Conservation (phyloP, 2,329 filamentous ascomycete genomes). For the Neoscytalidium dimidiatum region DNA sequence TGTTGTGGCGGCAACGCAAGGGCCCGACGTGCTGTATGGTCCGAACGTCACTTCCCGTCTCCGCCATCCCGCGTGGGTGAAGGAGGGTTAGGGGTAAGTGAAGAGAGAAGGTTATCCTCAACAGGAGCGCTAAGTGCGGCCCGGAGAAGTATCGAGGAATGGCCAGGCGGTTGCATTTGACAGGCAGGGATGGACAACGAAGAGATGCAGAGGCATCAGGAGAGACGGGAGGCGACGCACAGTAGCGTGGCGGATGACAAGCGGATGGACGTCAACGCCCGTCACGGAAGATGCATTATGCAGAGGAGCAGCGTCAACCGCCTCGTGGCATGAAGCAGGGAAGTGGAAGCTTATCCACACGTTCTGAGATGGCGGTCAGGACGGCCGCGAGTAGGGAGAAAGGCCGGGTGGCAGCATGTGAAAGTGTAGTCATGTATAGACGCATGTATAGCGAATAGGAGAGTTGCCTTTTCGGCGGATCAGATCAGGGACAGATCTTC, state of each 20-base stretch:
- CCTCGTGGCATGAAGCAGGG: conserved; percentile 1
- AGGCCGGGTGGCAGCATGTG: conserved; percentile 1
- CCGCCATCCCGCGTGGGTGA: background rate
- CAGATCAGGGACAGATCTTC: background rate
- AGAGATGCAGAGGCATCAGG: background rate
- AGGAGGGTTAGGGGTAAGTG: background rate
- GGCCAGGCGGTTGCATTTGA: background rate
- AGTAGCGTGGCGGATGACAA: background rate
- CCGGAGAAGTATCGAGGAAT: background rate
- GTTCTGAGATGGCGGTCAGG: conserved; percentile 1
- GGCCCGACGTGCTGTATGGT: background rate
- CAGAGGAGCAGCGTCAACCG: background rate
- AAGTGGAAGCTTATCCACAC: background rate
- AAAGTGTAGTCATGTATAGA: background rate
- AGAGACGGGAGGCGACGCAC: background rate
- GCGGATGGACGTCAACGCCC: background rate
- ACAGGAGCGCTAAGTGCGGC: background rate
- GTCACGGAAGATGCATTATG: background rate
- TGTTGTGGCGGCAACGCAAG: background rate
- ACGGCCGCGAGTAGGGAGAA: background rate
- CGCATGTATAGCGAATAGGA: background rate
- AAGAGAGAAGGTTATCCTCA: background rate
- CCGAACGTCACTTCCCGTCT: background rate
- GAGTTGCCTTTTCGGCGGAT: background rate
- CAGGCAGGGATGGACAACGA: too few relatives aligned